Percentiles rank a stretch among this genome's conserved stretches.
Conservation (phyloP, 2,329 filamentous ascomycete species). For the Claviceps pazoutovae region DNA sequence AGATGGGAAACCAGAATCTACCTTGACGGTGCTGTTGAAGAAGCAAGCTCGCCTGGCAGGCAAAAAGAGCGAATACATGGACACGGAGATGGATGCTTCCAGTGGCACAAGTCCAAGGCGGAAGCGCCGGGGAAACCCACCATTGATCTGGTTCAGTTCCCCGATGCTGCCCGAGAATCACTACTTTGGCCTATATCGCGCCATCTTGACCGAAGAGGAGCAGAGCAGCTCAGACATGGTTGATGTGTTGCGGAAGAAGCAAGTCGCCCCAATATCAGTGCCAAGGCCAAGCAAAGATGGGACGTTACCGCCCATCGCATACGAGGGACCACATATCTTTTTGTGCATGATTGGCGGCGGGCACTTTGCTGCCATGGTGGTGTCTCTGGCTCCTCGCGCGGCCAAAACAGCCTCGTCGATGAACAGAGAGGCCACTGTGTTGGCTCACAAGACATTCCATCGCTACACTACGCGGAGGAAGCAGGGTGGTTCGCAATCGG, state of each 20-base stretch:
- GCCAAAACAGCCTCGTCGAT: conserved; percentile 55
- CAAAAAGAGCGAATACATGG: conserved; percentile 31
- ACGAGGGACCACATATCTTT: conserved; percentile 74
- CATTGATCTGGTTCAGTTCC: conserved; percentile 76
- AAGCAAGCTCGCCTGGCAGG: conserved; percentile 64
- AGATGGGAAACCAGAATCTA: conserved; percentile 47
- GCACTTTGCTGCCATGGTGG: conserved; percentile 93
- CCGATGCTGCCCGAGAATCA: conserved; percentile 60
- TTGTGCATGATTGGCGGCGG: conserved; percentile 98
- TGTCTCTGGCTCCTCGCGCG: conserved; percentile 70
- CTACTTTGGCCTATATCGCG: conserved; percentile 75
- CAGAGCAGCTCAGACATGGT: conserved; percentile 47
- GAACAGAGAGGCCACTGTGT: conserved; percentile 72
- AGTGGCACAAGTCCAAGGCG: conserved; percentile 27
- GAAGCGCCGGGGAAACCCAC: conserved; percentile 49
- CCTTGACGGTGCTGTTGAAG: conserved; percentile 63
- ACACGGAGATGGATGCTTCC: conserved; percentile 35
- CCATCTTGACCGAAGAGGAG: conserved; percentile 62
- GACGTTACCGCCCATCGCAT: conserved; percentile 36
- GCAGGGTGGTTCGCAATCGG: conserved; percentile 87
- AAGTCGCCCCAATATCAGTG: conserved; percentile 49
- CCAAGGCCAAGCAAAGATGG: conserved; percentile 45
- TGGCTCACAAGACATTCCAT: conserved; percentile 96
- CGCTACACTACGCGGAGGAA: conserved; percentile 92
- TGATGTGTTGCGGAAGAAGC: conserved; percentile 60